Conservation (phyloP, 1,139 yeast genomes). For the Spathaspora sp. region DNA sequence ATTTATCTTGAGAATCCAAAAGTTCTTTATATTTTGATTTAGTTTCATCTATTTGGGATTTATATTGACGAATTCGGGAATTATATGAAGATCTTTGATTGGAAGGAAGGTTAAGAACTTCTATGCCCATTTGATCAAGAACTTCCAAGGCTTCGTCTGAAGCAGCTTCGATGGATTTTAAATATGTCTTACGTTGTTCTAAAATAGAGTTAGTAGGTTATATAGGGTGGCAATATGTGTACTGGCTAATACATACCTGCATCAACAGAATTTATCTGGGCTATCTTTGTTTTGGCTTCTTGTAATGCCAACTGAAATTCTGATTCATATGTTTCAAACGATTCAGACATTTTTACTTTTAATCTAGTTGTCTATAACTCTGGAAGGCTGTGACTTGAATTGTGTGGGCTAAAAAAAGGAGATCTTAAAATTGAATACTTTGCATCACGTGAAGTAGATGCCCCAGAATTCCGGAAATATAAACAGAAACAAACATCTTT, state of each 20-base stretch:
- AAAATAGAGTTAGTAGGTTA: conserved; percentile 20
- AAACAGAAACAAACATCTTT: background rate
- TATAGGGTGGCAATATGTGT: too few species aligned
- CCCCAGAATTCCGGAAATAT: background rate
- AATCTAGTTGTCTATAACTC: too few species aligned
- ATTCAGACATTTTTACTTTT: conserved; percentile 49
- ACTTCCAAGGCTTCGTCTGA: conserved; percentile 79
- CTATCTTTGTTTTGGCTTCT: conserved; percentile 67
- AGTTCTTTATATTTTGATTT: conserved; percentile 52
- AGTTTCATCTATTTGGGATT: conserved; percentile 56
- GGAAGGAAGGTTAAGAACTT: conserved; percentile 78
- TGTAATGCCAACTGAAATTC: conserved; percentile 72
- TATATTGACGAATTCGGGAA: conserved; percentile 67
- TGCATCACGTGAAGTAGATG: background rate
- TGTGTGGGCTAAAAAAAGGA: conserved; percentile 2
- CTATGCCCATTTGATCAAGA: conserved; percentile 77
- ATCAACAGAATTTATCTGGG: conserved; percentile 51
- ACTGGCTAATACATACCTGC: conserved; percentile 59
- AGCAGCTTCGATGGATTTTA: conserved; percentile 63
- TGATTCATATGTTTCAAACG: conserved; percentile 67
- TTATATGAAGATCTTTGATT: conserved; percentile 67
- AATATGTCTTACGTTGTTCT: conserved; percentile 49
- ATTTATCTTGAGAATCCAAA: conserved; percentile 63
- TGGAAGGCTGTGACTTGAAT: background rate
- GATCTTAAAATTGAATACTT: background rate